Evolutionary conservation across 179 eudicot genomes (phyloP), one percentile per base, ranked within the genome.

Genomic region (Dionaea muscipula): DNA sequence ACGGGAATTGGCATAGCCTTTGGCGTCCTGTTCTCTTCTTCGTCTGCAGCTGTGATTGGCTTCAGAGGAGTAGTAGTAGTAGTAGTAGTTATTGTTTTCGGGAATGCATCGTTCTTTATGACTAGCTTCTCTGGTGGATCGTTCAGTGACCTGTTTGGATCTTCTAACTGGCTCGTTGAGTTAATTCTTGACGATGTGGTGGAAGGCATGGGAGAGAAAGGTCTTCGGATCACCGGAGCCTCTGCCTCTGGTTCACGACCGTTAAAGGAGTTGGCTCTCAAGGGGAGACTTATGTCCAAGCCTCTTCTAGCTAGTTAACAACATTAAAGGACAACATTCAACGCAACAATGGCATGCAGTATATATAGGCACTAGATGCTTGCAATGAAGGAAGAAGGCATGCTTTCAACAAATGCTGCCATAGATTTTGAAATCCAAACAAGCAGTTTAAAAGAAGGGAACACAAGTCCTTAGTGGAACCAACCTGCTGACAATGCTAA

Each of bases 11-110:
- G 31, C 75, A 52, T 79, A 44, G 64, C 56, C 51, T 66, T 64
- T 25, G 94, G 96, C 51, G 96, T 87, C 50, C 65, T 59, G 60
- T 77, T 79, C 61, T 81, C 89, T 61, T 81, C 93, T 68, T 77
- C 77, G 27, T 68, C 80, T 46, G 61, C 21, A 18, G 67, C 56
- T 26, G 65, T 39, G n/a, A 57, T 56, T 6, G 63, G 61, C 70
- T 69, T 77, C 47, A 62, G 53, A 48, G 90, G 84, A 67, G 94
- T 78, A 19, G 63, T 23, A 1, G 68, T 58, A 21, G 47, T 59
- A 53, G 55, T 68, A 38, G 28, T 61, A 53, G 64, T 20, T 26
- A 21, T 45, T 31, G 9, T 51, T 45, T 60, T 46, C 47, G 60
- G 62, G 20, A 60, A 47, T 38, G 68, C 27, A 3, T 60, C 59